Base-by-base conservation (phyloP, 441 rosid species). In the Populus hybrid region DNA sequence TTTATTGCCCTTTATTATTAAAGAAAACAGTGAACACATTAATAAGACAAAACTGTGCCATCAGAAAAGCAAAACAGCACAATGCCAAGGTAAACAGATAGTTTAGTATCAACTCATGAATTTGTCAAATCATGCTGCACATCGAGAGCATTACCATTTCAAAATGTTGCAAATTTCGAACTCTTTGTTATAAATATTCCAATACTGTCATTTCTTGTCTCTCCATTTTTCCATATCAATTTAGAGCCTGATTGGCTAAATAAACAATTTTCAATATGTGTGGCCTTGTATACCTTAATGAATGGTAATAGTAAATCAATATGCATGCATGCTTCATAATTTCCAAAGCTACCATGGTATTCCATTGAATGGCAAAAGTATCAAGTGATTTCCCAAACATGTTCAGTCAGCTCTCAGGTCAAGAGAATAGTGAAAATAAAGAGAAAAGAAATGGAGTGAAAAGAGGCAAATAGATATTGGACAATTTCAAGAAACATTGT, bases 221-320 rank as follows among this genome's bases (percentile, higher is more conserved):
- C 74, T 50, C 36, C 74, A 72, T 12, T 72, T 57, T 16, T 9
- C 74, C 65, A 50, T 18, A 28, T 72, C 64, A 50, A 50, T 34
- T 72, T 23, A 40, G 20, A 50, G 35, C 4, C 8, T 28, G 59
- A 50, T 1, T 50, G 5, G 59, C 59, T 50, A 16, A 50, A 50
- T 5, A 14, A 16, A 50, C 59, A 5, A 16, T 50, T 50, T 50
- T 46, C 6, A 46, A 46, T 46, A 46, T 3, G 57, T 46, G 57
- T 46, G 57, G 57, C 57, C 18, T 4, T 46, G 20, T 42, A 42
- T 11, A 46, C 18, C 57, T 12, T 50, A 14, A 50, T 6, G 3
- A 50, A 50, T 50, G 59, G 59, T 50, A 50, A 50, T 2, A 16
- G n/a, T 50, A 16, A 50, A 14, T 50, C 59, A 50, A 50, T 50